phyloP scores from a whole-genome alignment of 139 green algal species.

The Zygnema cylindricum region DNA sequence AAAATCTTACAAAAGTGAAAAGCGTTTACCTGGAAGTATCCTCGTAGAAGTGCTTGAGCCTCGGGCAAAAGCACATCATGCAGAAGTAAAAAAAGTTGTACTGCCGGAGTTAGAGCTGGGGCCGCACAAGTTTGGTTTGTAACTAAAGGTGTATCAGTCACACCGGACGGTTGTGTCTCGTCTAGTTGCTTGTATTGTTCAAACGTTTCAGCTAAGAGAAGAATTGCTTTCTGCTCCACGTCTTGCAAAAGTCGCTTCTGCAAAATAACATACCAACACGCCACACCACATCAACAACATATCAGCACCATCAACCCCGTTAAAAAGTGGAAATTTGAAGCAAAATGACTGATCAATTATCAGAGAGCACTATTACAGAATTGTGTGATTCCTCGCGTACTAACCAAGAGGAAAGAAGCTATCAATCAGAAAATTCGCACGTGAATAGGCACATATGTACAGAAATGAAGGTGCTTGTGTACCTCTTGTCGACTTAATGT shows the following conservation, averaged over 20 bases:
- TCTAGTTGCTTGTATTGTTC: slow-evolving; percentile 53
- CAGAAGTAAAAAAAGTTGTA: slow-evolving; percentile 44
- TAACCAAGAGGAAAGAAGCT: no score
- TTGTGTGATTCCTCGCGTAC: no score
- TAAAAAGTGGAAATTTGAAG: slow-evolving; percentile 6
- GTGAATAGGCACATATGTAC: neutral
- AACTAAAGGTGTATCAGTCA: slow-evolving; percentile 12
- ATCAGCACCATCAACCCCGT: neutral
- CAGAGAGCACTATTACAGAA: no score
- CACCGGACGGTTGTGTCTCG: slow-evolving; percentile 38
- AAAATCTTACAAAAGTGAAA: no score
- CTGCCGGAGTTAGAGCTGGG: slow-evolving; percentile 38
- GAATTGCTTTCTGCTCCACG: slow-evolving; percentile 40
- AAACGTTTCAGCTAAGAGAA: slow-evolving; percentile 40
- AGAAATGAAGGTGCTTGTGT: neutral
- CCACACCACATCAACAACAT: neutral
- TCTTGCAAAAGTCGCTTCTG: slow-evolving; percentile 53
- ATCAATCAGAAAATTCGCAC: no score
- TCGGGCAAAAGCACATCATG: slow-evolving; percentile 44
- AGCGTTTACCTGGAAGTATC: slow-evolving; percentile 40
- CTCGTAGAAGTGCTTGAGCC: slow-evolving; percentile 3
- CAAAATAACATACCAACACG: no score
- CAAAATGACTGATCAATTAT: slow-evolving; percentile 5
- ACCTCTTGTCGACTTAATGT: slow-evolving; percentile 55
- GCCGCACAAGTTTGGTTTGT: slow-evolving; percentile 1